Base-by-base conservation (phyloP, 2,329 filamentous ascomycete genomes). In the Penicillium nordicum region DNA sequence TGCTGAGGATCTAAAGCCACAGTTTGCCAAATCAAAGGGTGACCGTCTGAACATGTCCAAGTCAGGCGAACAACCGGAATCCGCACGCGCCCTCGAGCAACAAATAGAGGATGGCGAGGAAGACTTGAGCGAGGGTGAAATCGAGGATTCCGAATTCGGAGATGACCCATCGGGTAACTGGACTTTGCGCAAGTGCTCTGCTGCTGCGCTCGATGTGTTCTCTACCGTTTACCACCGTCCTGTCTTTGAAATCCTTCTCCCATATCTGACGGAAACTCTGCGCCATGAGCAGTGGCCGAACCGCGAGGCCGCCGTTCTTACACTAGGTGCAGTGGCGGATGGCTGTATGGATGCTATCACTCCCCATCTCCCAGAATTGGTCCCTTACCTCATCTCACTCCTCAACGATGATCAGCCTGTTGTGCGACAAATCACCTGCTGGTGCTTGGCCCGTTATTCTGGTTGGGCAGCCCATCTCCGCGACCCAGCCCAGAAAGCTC, bases 111-210 rank as follows among this genome's bases (percentile, higher is more conserved):
- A 78, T 9, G 36, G 8, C 21, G 85, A 91, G 42, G 89, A 90
- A 59, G 88, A 92, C 44, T 76, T 92, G 7, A 93, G 93, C 66
- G 93, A 97, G 60, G 93, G 92, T 37, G 92, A 97, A 72, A 86
- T 96, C 42, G 79, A 83, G 53, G 89, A 89, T 46, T 90, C 92
- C 45, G 90, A 84, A 57, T 81, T 90, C 60, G 80, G 81, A 40
- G 81, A 79, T 48, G 90, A 92, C 65, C 90, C 91, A 0, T 94
- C 97, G 72, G 91, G 96, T 72, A 85, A 86, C 66, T 99, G 94
- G 94, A 97, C 93, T 53, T 80, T 99, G 51, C 86, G 94, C 61
- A 99, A 99, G 77, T 97, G 94, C 78, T 97, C 94, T 37, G 94
- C 94, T 8, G 94, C 94, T 12, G 92, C 94, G 9, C 81, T 99